Evolutionary conservation across 2,329 filamentous ascomycete species (phyloP).

Genomic region (Pseudogymnoascus sp.): DNA sequence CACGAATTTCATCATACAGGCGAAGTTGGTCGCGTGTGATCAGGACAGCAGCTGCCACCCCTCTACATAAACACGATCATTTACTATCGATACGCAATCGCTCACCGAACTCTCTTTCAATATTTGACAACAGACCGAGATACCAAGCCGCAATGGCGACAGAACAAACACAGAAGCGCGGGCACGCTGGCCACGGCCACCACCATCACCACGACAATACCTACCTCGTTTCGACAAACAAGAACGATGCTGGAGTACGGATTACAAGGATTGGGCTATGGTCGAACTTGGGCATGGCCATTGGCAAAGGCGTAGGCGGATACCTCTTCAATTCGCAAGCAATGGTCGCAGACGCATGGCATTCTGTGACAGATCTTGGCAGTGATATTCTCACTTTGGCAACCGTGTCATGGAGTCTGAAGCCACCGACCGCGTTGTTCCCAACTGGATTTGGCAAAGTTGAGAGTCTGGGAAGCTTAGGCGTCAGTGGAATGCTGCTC

Average conservation of each 20-base stretch:
- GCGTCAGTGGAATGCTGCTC: slow-evolving; percentile 85
- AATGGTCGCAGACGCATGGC: slow-evolving; percentile 87
- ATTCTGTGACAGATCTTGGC: slow-evolving; percentile 89
- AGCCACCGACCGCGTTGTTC: slow-evolving; percentile 73
- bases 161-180: slow-evolving; percentile 27
- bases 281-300: slow-evolving; percentile 88
- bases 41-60: neutral
- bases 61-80: slow-evolving; percentile 4
- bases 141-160: slow-evolving; percentile 23
- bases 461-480: slow-evolving; percentile 89
- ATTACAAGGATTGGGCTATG: slow-evolving; percentile 85
- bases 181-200: slow-evolving; percentile 53
- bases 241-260: slow-evolving; percentile 84
- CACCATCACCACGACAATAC: slow-evolving; percentile 77
- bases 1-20: slow-evolving; percentile 15
- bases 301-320: slow-evolving; percentile 86
- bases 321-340: slow-evolving; percentile 93
- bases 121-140: neutral
- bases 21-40: slow-evolving; percentile 4
- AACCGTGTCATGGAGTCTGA: slow-evolving; percentile 88
- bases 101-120: neutral
- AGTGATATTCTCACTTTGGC: slow-evolving; percentile 91
- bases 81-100: neutral
- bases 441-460: slow-evolving; percentile 93
- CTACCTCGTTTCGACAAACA: slow-evolving; percentile 73